Evolutionary conservation across 139 green algal genomes (phyloP).

Genomic region (Chlorella ohadii): DNA sequence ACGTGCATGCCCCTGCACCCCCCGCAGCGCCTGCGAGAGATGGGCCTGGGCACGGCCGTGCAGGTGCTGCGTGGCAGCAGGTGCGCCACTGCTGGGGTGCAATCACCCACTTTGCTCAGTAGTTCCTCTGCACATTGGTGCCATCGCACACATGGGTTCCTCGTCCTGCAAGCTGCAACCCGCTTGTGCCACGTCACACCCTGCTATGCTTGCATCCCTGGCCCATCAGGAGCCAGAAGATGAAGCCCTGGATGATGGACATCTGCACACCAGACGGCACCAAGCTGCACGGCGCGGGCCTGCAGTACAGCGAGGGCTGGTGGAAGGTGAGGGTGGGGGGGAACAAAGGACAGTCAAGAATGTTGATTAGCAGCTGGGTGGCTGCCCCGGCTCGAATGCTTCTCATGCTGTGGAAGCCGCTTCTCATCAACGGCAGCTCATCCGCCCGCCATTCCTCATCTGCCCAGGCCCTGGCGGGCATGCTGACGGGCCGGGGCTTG

Average conservation of each 20-base stretch:
- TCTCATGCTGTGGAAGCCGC: background rate
- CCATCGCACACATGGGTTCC: too few relatives aligned
- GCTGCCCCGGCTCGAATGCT: too few relatives aligned
- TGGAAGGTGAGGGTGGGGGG: constrained; percentile 53
- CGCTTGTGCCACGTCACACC: too few relatives aligned
- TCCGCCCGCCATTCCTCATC: background rate
- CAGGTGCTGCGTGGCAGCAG: constrained; percentile 37
- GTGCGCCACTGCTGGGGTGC: background rate
- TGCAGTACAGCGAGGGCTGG: constrained; percentile 53
- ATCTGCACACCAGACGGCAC: constrained; percentile 24
- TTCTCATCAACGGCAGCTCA: background rate
- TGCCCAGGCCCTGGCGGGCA: constrained; percentile 33
- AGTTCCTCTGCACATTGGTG: too few relatives aligned
- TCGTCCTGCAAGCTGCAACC: too few relatives aligned
- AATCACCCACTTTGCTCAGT: too few relatives aligned
- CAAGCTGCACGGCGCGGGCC: constrained; percentile 59
- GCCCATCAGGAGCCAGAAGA: constrained; percentile 16
- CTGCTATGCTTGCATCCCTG: background rate
- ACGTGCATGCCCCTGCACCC: background rate
- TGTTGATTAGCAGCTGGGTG: background rate
- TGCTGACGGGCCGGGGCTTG: constrained; percentile 15
- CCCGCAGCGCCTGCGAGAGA: constrained; percentile 19
- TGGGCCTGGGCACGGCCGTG: constrained; percentile 35
- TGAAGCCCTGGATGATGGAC: constrained; percentile 60
- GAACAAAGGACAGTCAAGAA: too few relatives aligned